These are phyloP conservation scores for Dinochytrium kinnereticum DNA, from an alignment of 371 early-diverging fungal species.

Conservation along the genomic window DNA sequence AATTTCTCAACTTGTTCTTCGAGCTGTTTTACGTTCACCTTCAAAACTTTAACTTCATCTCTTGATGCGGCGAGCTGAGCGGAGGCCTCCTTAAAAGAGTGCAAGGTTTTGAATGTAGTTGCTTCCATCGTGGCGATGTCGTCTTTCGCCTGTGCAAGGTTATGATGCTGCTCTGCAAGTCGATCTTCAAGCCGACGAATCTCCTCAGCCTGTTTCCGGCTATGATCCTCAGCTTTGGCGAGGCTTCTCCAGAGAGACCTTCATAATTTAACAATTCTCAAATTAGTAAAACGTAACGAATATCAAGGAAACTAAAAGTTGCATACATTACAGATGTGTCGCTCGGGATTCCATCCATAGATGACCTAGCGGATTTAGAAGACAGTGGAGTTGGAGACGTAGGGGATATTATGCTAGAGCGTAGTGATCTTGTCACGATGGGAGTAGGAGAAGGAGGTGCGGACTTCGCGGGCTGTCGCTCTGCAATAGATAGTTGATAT, in stretches of 20 bases:
- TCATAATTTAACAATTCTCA: neutral
- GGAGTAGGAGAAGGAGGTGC: neutral
- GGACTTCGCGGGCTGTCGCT: neutral
- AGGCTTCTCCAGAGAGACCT: slow-evolving; percentile 28
- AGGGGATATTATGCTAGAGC: neutral
- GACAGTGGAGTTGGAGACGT: neutral
- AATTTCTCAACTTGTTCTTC: too few relatives aligned
- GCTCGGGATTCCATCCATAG: neutral
- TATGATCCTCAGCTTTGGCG: slow-evolving; percentile 24
- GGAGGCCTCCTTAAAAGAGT: neutral
- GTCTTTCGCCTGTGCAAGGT: neutral
- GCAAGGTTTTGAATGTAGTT: neutral
- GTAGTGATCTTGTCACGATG: neutral
- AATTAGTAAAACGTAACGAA: neutral
- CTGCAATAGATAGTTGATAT: slow-evolving; percentile 4
- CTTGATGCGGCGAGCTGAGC: neutral
- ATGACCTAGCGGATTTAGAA: neutral
- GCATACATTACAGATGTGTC: neutral
- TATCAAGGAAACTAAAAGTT: neutral
- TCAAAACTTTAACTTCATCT: neutral
- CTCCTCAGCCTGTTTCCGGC: slow-evolving; percentile 29
- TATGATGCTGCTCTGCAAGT: neutral
- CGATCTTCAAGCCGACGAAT: slow-evolving; percentile 30
- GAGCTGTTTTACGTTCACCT: neutral
- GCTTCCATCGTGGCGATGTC: neutral